Conservation (phyloP, 768 basidiomycete genomes). For the Panaeolus papilionaceus region DNA sequence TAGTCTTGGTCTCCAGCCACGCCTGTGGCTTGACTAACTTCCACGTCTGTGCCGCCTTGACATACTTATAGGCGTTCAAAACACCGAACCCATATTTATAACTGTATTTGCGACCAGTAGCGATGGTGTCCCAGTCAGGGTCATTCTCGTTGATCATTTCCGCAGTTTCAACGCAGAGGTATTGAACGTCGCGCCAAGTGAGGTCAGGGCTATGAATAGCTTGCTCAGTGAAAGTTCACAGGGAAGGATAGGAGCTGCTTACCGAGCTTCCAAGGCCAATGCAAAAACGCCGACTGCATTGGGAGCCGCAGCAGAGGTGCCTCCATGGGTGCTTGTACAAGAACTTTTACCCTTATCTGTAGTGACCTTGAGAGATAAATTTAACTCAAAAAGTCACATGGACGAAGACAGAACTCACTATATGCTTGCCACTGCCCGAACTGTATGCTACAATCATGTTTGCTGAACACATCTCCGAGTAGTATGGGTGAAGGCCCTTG, state of each 20-base stretch:
- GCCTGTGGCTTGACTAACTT: conserved; percentile 91
- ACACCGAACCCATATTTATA: conserved; percentile 98
- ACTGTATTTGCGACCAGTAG: conserved; percentile 64
- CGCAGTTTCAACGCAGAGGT: conserved; percentile 82
- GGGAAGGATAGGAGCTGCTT: conserved; percentile 24
- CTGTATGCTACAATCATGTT: conserved; percentile 97
- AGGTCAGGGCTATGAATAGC: conserved; percentile 75
- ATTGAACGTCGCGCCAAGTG: conserved; percentile 95
- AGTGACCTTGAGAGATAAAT: conserved; percentile 68
- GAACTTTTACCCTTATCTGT: conserved; percentile 89
- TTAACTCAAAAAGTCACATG: conserved; percentile 6
- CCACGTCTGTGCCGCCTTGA: conserved; percentile 85
- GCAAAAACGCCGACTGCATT: conserved; percentile 95
- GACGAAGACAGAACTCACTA: conserved; percentile 60
- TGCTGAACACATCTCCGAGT: conserved; percentile 97
- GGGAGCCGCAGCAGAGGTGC: conserved; percentile 97
- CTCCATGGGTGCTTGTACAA: conserved; percentile 87
- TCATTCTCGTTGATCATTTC: conserved; percentile 85
- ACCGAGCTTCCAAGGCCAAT: conserved; percentile 89
- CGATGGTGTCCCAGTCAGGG: conserved; percentile 91
- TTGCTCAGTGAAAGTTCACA: conserved; percentile 20
- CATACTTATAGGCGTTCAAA: conserved; percentile 82
- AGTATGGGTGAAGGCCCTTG: conserved; percentile 93
- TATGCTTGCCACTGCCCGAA: conserved; percentile 92
- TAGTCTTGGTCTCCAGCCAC: conserved; percentile 80